Conservation (phyloP, 2,329 filamentous ascomycete species). For the Scopulariopsis brevicaulis region DNA sequence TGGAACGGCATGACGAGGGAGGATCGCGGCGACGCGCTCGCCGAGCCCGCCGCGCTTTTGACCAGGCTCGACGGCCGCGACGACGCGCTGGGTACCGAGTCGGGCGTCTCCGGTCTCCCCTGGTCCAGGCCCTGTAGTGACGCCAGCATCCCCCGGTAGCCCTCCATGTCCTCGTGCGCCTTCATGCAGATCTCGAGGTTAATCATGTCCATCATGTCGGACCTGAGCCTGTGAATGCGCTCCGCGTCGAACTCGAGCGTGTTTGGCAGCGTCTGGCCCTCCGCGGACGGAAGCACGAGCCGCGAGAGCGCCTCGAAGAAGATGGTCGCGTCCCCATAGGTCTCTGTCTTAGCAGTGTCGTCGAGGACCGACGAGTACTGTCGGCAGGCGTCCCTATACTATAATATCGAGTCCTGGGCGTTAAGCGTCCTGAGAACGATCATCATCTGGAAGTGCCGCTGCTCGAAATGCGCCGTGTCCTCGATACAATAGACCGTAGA, state of each 20-base stretch:
- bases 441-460: conserved; percentile 72
- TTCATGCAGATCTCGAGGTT: conserved; percentile 55
- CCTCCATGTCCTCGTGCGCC: conserved; percentile 40
- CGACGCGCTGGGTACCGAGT: conserved; percentile 4
- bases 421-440: conserved; percentile 52
- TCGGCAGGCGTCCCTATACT: conserved; percentile 47
- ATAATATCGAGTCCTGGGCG: conserved; percentile 44
- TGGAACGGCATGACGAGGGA: conserved; percentile 23
- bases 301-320: conserved; percentile 49
- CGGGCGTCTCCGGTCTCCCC: neutral
- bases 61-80: conserved; percentile 40
- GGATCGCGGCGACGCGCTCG: conserved; percentile 39
- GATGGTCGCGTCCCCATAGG: conserved; percentile 45
- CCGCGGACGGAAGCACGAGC: conserved; percentile 41
- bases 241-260: conserved; percentile 58
- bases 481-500: conserved; percentile 78
- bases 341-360: conserved; percentile 16
- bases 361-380: conserved; percentile 22
- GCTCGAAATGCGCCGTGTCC: conserved; percentile 83
- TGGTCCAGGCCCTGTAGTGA: neutral
- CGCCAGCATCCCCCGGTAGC: neutral
- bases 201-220: conserved; percentile 49
- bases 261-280: conserved; percentile 35
- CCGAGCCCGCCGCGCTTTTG: conserved; percentile 35
- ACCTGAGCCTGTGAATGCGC: conserved; percentile 46